Percentiles rank a stretch among this genome's conserved stretches.
Evolutionary conservation across 352 stramenopile genomes (phyloP).

Genomic region (Pythium insidiosum): DNA sequence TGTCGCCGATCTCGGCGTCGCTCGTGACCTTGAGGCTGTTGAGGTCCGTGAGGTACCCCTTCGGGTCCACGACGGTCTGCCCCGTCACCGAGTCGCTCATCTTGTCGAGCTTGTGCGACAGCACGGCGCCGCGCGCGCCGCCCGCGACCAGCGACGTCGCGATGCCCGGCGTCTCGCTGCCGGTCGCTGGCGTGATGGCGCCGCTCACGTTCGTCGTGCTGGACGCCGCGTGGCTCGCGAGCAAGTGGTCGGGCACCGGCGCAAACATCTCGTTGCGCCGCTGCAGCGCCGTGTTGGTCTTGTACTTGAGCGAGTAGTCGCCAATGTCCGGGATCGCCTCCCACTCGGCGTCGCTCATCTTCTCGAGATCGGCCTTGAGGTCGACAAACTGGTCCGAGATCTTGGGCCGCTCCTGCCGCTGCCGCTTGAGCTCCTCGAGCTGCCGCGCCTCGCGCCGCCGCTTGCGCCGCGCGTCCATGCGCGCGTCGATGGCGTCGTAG

Average conservation of each 20-base stretch:
- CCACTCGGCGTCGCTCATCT: constrained; percentile 93
- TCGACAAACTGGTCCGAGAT: constrained; percentile 97
- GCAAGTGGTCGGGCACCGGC: constrained; percentile 90
- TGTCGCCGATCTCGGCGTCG: constrained; percentile 95
- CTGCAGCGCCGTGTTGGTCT: constrained; percentile 87
- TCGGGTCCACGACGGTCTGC: constrained; percentile 96
- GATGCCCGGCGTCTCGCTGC: constrained; percentile 44
- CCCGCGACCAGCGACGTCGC: constrained; percentile 71
- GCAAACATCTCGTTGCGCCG: constrained; percentile 93
- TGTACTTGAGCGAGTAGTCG: constrained; percentile 93
- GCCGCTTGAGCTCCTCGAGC: constrained; percentile 84
- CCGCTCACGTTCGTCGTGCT: constrained; percentile 27
- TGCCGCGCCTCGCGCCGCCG: constrained; percentile 75
- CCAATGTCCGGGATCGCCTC: constrained; percentile 95
- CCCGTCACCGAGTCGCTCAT: constrained; percentile 95
- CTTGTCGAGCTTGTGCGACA: constrained; percentile 95
- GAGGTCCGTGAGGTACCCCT: constrained; percentile 97
- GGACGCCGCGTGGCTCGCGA: constrained; percentile 46
- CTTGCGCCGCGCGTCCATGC: constrained; percentile 91
- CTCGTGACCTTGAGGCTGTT: constrained; percentile 92
- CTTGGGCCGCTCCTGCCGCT: constrained; percentile 82
- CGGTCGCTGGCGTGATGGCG: constrained; percentile 36
- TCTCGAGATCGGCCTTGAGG: constrained; percentile 90
- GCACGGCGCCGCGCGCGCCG: constrained; percentile 87
- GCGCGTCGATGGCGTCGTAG: constrained; percentile 94